Evolutionary conservation across 805 yeast genomes (phyloP), one percentile per base, ranked within the genome.

Genomic region (Ogataea kodamae): DNA sequence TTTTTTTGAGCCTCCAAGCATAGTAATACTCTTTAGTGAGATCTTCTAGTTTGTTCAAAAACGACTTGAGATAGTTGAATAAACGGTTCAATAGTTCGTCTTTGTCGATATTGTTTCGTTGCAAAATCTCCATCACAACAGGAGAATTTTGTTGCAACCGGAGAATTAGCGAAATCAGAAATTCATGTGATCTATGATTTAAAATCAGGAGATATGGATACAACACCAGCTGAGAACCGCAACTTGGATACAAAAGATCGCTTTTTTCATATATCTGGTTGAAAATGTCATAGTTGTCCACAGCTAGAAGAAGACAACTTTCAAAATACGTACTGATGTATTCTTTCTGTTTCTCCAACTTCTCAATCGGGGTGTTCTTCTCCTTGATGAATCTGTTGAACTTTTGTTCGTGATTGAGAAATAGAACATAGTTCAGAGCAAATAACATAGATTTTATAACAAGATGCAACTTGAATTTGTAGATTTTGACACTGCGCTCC

Each of bases 161-260:
- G 32, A 75, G 46, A 16, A 74, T 67, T 45, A 75, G 50, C 25
- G 78, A 73, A n/a, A 75, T 74, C 55, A 75, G 61, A 45, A 75
- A 74, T 43, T 74, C 78, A 48, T 72, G 64, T 5, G 79, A 69
- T 43, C 81, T 61, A 43, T 74, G 78, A 38, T 77, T 76, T 22
- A 71, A 59, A 31, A 73, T 66, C 48, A 75, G 50, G 48, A 75
- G 59, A 42, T 62, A 64, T 9, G 79, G 80, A 15, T 71, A 62
- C 9, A 72, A 42, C 6, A 72, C 52, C 36, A 74, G 59, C 41
- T 74, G 77, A 5, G 70, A 61, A 16, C 68, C 67, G 16, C 66
- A 61, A 31, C 55, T 49, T 2, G 63, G 55, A 37, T 54, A 59
- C 5, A 49, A 34, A 9, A 42, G 33, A 19, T 47, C 46, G 2